phyloP scores from a whole-genome alignment of 2,329 filamentous ascomycete genomes.

The Fusarium sp. region DNA sequence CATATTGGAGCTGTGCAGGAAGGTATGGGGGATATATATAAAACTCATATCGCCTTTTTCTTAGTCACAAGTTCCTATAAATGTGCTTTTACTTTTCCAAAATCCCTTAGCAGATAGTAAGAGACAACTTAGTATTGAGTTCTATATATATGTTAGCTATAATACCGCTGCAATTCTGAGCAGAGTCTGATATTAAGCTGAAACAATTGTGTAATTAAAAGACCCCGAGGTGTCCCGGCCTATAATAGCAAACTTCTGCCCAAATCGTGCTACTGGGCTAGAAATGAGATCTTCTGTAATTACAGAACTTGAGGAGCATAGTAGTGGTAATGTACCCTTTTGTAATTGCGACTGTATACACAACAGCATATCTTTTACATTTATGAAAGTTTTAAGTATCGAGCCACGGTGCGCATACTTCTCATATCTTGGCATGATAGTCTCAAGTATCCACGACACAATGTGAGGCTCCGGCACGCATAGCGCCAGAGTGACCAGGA shows the following conservation, averaged over 20 bases:
- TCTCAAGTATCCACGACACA: neutral
- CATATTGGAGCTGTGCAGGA: no score
- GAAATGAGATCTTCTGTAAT: neutral
- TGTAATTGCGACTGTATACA: neutral
- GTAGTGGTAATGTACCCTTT: neutral
- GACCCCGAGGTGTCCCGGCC: neutral
- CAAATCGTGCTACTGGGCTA: neutral
- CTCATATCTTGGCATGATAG: neutral
- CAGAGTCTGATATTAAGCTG: no score
- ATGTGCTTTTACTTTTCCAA: no score
- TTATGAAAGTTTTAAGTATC: neutral
- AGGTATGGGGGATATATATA: no score
- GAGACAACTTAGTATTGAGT: no score
- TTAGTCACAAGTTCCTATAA: no score
- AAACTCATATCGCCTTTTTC: no score
- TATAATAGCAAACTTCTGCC: neutral
- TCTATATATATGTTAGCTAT: no score
- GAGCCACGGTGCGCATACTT: neutral
- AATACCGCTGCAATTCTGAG: no score
- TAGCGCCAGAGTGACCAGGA: neutral
- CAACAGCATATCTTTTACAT: neutral
- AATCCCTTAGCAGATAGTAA: no score
- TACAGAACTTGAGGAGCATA: neutral
- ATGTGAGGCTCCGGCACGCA: neutral
- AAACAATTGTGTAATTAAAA: accelerated